Conservation (phyloP, 495 filamentous ascomycete genomes). For the Penicillium mononematosum region DNA sequence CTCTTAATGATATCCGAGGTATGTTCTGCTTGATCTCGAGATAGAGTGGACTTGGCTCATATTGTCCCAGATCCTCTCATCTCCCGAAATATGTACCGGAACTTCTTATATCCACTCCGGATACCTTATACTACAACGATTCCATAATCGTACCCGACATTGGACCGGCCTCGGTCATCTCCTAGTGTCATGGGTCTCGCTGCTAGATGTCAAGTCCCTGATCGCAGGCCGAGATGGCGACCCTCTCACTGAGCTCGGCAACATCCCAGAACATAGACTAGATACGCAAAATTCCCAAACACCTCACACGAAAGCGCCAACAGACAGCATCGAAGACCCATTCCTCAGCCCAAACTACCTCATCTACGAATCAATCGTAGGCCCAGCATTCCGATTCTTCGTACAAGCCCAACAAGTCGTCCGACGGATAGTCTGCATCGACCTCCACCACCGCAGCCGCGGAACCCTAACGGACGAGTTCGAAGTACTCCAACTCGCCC, state of each 20-base stretch:
- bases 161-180: conserved; percentile 36
- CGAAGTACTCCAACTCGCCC: conserved; percentile 43
- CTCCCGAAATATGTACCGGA: conserved; percentile 29
- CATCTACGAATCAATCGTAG: conserved; percentile 35
- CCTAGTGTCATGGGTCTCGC: conserved; percentile 37
- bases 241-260: conserved; percentile 36
- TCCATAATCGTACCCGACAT: conserved; percentile 26
- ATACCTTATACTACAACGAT: conserved; percentile 39
- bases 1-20: conserved; percentile 45
- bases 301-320: background rate
- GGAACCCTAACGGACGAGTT: conserved; percentile 44
- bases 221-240: conserved; percentile 45
- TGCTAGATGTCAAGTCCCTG: conserved; percentile 43
- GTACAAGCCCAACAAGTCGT: conserved; percentile 39
- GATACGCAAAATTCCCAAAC: background rate
- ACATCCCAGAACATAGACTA: conserved; percentile 15
- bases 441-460: conserved; percentile 43
- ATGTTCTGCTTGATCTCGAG: conserved; percentile 5
- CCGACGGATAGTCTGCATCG: conserved; percentile 39
- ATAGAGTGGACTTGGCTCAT: background rate
- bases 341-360: conserved; percentile 35
- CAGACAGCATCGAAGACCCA: conserved; percentile 19
- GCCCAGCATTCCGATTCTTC: conserved; percentile 39
- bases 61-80: conserved; percentile 28
- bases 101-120: conserved; percentile 39